Evolutionary conservation across 768 basidiomycete genomes (phyloP).

Genomic region (Arthromyces matolae): DNA sequence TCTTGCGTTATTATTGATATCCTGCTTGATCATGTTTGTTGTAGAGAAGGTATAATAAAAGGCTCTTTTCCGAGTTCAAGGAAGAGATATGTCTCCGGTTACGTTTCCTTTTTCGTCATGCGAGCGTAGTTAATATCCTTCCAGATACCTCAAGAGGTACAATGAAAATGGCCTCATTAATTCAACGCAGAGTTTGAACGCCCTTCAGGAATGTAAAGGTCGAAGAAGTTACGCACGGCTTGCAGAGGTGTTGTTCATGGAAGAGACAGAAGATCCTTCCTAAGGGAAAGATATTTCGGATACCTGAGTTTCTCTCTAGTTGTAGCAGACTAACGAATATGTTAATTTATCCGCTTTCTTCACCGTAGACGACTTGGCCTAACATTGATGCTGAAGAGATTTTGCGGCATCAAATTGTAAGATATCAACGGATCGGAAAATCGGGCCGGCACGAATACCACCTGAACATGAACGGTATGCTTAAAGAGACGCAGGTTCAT

Average conservation of each 20-base stretch:
- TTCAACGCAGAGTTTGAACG: conserved; percentile 48
- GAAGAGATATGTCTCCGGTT: conserved; percentile 73
- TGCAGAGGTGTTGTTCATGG: conserved; percentile 30
- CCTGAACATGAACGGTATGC: too few relatives aligned
- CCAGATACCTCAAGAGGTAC: conserved; percentile 63
- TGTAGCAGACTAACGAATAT: too few relatives aligned
- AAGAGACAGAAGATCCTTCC: background rate
- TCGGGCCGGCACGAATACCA: too few relatives aligned
- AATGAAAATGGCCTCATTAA: conserved; percentile 48
- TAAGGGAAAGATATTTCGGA: too few relatives aligned
- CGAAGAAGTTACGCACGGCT: conserved; percentile 47
- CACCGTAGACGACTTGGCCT: too few relatives aligned
- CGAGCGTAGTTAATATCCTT: background rate
- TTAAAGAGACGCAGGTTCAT: too few relatives aligned
- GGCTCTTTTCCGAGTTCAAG: conserved; percentile 72
- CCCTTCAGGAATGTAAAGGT: conserved; percentile 61
- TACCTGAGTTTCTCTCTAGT: too few relatives aligned
- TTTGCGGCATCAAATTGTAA: too few relatives aligned
- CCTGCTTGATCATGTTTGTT: conserved; percentile 1
- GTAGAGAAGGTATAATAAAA: conserved; percentile 72
- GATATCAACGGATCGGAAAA: too few relatives aligned
- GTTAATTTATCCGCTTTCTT: too few relatives aligned
- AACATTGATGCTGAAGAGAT: too few relatives aligned
- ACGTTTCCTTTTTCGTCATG: background rate
- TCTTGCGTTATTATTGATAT: conserved; percentile 2